A percentile compares a stretch with the other conserved stretches of the same genome.
phyloP scores from a whole-genome alignment of 2,329 filamentous ascomycete species.

The Gremmenia infestans region DNA sequence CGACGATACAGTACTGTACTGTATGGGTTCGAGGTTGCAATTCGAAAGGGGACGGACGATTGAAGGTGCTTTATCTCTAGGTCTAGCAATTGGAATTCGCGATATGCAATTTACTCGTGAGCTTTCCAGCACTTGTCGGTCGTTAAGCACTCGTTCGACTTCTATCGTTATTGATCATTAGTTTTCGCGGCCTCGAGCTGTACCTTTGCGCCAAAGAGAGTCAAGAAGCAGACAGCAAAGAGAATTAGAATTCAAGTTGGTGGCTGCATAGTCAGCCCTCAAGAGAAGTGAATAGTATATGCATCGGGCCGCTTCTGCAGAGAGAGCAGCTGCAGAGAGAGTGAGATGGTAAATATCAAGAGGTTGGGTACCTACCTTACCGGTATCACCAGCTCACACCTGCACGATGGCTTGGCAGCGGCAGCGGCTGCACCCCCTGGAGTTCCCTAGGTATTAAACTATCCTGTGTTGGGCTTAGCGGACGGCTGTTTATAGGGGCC shows the following conservation, averaged over 20 bases:
- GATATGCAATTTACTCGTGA: not conserved
- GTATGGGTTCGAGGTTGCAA: too few relatives aligned
- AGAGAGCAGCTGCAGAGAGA: slow-evolving; percentile 3
- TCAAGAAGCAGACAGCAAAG: not conserved
- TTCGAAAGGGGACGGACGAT: not conserved
- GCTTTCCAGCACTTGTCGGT: not conserved
- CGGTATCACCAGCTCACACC: not conserved
- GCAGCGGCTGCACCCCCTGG: not conserved
- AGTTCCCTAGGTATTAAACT: too few relatives aligned
- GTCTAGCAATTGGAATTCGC: not conserved
- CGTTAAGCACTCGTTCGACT: not conserved
- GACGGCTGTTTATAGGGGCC: not conserved
- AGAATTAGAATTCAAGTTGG: not conserved
- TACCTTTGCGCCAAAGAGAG: slow-evolving; percentile 1
- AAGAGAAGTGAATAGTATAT: slow-evolving; percentile 9
- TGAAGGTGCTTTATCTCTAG: not conserved
- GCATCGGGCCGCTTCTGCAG: slow-evolving; percentile 4
- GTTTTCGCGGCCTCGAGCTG: slow-evolving; percentile 14
- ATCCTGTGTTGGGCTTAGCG: not conserved
- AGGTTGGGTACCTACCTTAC: not conserved
- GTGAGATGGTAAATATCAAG: not conserved
- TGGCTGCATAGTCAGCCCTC: slow-evolving; percentile 18
- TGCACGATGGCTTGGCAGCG: not conserved
- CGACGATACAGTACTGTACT: not conserved
- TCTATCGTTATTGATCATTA: slow-evolving; percentile 19